Evolutionary conservation across 2,329 filamentous ascomycete species (phyloP).

Genomic region (Calonectria fujianensis): DNA sequence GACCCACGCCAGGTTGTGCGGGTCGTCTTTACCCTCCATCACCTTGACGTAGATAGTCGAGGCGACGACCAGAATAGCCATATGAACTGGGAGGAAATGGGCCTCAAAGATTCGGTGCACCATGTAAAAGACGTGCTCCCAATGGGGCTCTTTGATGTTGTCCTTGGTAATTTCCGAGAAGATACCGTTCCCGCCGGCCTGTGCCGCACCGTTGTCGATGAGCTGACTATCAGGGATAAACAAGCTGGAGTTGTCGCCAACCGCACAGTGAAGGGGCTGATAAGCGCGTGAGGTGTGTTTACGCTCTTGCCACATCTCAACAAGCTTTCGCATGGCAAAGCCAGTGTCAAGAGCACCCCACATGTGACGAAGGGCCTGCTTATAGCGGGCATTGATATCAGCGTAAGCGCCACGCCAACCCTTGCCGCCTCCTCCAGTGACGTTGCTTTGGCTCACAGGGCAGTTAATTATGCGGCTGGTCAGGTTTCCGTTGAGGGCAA

Average conservation of each 20-base stretch:
- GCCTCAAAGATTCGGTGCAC: slow-evolving; percentile 83
- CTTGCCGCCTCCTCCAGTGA: slow-evolving; percentile 75
- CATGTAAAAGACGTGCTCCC: slow-evolving; percentile 74
- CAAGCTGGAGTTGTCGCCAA: slow-evolving; percentile 66
- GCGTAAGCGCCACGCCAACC: slow-evolving; percentile 72
- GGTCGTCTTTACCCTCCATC: slow-evolving; percentile 70
- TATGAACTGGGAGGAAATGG: slow-evolving; percentile 82
- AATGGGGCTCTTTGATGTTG: slow-evolving; percentile 71
- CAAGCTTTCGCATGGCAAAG: slow-evolving; percentile 75
- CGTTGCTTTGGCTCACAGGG: slow-evolving; percentile 84
- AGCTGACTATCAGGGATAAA: slow-evolving; percentile 69
- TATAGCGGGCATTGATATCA: slow-evolving; percentile 80
- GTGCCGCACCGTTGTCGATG: slow-evolving; percentile 62
- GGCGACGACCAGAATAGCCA: slow-evolving; percentile 77
- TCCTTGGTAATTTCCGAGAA: slow-evolving; percentile 74
- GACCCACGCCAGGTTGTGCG: slow-evolving; percentile 74
- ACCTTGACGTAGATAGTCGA: slow-evolving; percentile 77
- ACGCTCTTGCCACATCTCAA: slow-evolving; percentile 75
- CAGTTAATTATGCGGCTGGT: slow-evolving; percentile 78
- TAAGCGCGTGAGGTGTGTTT: slow-evolving; percentile 74
- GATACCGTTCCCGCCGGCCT: slow-evolving; percentile 68
- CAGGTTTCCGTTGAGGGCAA: slow-evolving; percentile 81
- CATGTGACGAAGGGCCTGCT: slow-evolving; percentile 84
- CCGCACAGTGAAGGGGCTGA: slow-evolving; percentile 71
- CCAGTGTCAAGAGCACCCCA: slow-evolving; percentile 84